Conservation (phyloP, 495 filamentous ascomycete genomes). For the Clohesyomyces aquaticus region DNA sequence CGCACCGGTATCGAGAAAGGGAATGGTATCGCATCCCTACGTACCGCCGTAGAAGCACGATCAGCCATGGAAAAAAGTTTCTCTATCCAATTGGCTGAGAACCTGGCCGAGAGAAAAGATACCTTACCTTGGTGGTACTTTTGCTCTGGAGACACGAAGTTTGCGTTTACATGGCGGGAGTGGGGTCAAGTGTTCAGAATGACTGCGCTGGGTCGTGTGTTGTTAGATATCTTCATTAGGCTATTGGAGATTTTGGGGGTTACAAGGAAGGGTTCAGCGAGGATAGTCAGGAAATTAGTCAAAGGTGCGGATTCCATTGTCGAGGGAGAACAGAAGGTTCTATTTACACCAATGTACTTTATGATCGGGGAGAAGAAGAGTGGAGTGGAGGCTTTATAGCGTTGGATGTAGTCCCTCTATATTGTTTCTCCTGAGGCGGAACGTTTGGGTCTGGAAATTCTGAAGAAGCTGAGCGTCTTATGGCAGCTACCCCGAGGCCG, state of each 20-base stretch:
- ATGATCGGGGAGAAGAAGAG: constrained; percentile 18
- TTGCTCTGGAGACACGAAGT: neutral
- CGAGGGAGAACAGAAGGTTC: neutral
- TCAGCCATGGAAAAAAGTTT: constrained; percentile 1
- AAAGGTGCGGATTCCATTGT: neutral
- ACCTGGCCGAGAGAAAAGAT: constrained; percentile 8
- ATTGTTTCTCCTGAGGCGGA: neutral
- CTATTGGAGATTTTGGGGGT: neutral
- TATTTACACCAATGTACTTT: constrained; percentile 16
- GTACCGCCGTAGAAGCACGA: neutral
- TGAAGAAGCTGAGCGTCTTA: no score
- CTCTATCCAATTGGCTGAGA: neutral
- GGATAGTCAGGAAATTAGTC: neutral
- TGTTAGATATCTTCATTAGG: neutral
- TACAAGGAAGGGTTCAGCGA: neutral
- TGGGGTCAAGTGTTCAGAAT: neutral
- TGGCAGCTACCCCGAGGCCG: no score
- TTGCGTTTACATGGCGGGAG: neutral
- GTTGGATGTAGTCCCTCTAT: no score
- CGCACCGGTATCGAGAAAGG: constrained; percentile 8
- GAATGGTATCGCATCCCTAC: constrained; percentile 6
- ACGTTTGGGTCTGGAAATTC: no score
- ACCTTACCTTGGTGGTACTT: constrained; percentile 10
- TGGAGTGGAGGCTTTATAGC: no score
- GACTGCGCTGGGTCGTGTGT: neutral